Conservation (phyloP, 768 basidiomycete species). For the Mycena alexandri region DNA sequence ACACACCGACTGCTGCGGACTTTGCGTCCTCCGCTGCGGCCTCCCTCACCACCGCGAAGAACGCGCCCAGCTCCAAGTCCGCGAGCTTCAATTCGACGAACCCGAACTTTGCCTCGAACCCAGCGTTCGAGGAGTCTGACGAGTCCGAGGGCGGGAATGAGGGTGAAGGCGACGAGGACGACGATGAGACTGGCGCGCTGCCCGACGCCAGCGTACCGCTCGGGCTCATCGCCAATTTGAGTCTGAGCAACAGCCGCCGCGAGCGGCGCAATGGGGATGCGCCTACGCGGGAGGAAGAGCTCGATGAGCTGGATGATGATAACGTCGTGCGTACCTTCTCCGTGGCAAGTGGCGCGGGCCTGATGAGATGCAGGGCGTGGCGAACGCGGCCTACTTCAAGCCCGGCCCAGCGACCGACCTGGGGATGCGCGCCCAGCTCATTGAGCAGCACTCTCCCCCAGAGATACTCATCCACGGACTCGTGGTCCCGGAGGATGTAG, state of each 20-base stretch:
- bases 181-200: slow-evolving; percentile 62
- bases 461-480: slow-evolving; percentile 87
- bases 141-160: slow-evolving; percentile 42
- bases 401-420: slow-evolving; percentile 85
- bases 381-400: slow-evolving; percentile 84
- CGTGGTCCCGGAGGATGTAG: slow-evolving; percentile 82
- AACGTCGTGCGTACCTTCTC: slow-evolving; percentile 63
- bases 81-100: slow-evolving; percentile 23
- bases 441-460: slow-evolving; percentile 84
- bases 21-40: slow-evolving; percentile 5
- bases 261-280: slow-evolving; percentile 52
- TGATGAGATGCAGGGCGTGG: slow-evolving; percentile 69
- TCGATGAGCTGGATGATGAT: slow-evolving; percentile 64
- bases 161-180: slow-evolving; percentile 50
- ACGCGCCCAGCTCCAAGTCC: slow-evolving; percentile 8
- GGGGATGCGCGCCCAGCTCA: slow-evolving; percentile 74
- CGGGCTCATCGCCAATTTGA: slow-evolving; percentile 79
- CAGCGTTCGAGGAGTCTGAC: slow-evolving; percentile 34
- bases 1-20: slow-evolving; percentile 41
- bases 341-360: background rate
- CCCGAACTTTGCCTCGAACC: slow-evolving; percentile 32
- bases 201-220: slow-evolving; percentile 83
- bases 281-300: slow-evolving; percentile 53
- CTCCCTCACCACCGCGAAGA: background rate
- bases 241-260: slow-evolving; percentile 68